phyloP scores from a whole-genome alignment of 2,329 filamentous ascomycete species.

The Neonectria hederae region DNA sequence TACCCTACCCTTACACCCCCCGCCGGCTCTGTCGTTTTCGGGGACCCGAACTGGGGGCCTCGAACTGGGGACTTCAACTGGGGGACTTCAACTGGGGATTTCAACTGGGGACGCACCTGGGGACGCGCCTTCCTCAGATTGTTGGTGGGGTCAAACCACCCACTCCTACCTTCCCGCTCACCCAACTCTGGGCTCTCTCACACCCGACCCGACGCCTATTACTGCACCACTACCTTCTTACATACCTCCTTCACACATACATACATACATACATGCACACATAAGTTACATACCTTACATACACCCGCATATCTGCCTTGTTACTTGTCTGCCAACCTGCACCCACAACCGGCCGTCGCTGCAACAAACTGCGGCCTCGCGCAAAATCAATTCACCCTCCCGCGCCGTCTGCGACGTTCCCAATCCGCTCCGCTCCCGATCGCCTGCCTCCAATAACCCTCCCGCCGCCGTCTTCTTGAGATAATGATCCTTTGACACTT shows the following conservation, averaged over 20 bases:
- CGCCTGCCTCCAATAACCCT: conserved; percentile 19
- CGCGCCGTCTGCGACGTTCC: conserved; percentile 26
- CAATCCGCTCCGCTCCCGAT: conserved; percentile 18
- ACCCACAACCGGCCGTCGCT: conserved; percentile 6
- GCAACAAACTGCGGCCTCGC: conserved; percentile 12
- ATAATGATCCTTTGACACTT: conserved; percentile 41
- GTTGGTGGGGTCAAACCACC: conserved; percentile 31
- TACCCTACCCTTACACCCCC: background rate
- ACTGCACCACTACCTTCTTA: conserved; percentile 14
- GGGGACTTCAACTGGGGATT: background rate
- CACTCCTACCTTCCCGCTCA: conserved; percentile 21
- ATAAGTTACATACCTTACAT: conserved; percentile 8
- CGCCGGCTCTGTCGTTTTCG: conserved; percentile 1
- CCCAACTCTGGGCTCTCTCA: conserved; percentile 23
- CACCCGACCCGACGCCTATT: conserved; percentile 20
- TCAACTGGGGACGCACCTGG: conserved; percentile 10
- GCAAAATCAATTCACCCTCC: conserved; percentile 22
- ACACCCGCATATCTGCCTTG: conserved; percentile 14
- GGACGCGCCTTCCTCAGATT: conserved; percentile 22
- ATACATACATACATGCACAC: background rate
- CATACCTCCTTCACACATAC: conserved; percentile 1
- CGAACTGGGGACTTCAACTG: too few species aligned
- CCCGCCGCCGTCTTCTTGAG: conserved; percentile 21
- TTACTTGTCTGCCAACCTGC: background rate
- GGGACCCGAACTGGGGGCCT: background rate